Evolutionary conservation across 805 yeast species (phyloP), one percentile per base, ranked within the genome.

Genomic region (Hanseniaspora lindneri): DNA sequence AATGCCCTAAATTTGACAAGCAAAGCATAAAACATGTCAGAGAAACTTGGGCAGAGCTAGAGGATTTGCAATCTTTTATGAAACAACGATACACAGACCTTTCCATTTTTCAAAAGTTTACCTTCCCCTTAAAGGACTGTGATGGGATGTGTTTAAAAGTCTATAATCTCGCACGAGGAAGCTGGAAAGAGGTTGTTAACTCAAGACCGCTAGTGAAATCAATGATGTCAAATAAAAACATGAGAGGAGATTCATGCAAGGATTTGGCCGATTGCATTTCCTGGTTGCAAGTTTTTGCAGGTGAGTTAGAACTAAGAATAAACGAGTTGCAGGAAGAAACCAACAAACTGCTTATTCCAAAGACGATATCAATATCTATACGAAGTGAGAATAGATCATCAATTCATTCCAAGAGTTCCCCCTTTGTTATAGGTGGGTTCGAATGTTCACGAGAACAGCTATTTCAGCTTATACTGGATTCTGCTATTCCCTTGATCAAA

Each of bases 191-290:
- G n/a, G 79, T 77, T 20, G 65, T 92, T 4, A 69, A 70, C 8
- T 68, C 74, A 11, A 69, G 82, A 41, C 73, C 78, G 0, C 76
- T 77, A 23, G 70, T 83, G 8, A 85, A 87, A 59, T 79, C 94
- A 0, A 89, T 92, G 97, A 79, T 79, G 64, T 81, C 96, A 0
- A 79, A 79, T 42, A 92, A 92, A 60, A 85, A 87, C 58, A 80
- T 89, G 61, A 64, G 79, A 42, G 73, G 75, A 0, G 68, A 69
- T 10, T 66, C 77, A 0, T 77, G 88, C 2, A 63, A 62, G 3
- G 68, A 70, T 2, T 53, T 71, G 6, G 66, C 66, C 2, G 95
- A 84, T 55, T 75, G 83, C 20, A 54, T 67, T 4, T 78, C 76
- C 19, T 89, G 98, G 98, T 65, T 89, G 7, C 76, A 71, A 33